Evolutionary conservation across 202 grass and related monocot species (phyloP), one percentile per base, ranked within the genome.

Genomic region (Zoysia matrella): DNA sequence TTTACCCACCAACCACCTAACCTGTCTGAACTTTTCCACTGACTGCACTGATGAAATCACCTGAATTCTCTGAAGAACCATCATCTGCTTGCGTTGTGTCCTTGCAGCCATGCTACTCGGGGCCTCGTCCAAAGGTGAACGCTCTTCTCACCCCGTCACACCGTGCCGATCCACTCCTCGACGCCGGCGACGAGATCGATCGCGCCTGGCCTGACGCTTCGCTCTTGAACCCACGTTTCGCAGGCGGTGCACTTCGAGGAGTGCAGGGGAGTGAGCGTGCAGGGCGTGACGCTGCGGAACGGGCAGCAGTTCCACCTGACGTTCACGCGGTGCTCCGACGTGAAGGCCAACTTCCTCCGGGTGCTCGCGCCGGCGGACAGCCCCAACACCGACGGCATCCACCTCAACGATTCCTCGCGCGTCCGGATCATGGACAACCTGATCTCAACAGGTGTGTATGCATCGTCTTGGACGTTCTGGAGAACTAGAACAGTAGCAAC

Each of bases 331-430:
- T 97, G 92, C 80, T 67, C 65, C 62, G 72, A 84, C 84, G 88
- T 94, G 47, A 86, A 84, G 71, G 92, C 89, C 61, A 88, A 73
- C 60, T 87, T 83, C 83, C 84, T 97, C 45, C 89, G 75, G 49
- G 85, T 97, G 69, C 53, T 67, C 16, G 90, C 94, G 85, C 94
- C 94, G 78, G 83, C 73, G 65, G 78, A 91, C 68, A 97, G 94
- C 72, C 94, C 92, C 60, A 97, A 97, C 82, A 97, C 94, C 73
- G 94, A 97, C 73, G 94, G 94, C 55, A 86, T 97, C 82, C 94
- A 97, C 87, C 87, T 97, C 83, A 87, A 91, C 39, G 86, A 71
- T 56, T 60, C 94, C 66, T 76, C 71, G 7, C 80, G 61, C 5
- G 81, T 92, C 76, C 58, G 44, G 53, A 87, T 97, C 67, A 86